Percentiles rank a stretch among this genome's conserved stretches.
These are phyloP conservation scores for Acer negundo DNA, from an alignment of 345 rosid species.

Conservation along the genomic window DNA sequence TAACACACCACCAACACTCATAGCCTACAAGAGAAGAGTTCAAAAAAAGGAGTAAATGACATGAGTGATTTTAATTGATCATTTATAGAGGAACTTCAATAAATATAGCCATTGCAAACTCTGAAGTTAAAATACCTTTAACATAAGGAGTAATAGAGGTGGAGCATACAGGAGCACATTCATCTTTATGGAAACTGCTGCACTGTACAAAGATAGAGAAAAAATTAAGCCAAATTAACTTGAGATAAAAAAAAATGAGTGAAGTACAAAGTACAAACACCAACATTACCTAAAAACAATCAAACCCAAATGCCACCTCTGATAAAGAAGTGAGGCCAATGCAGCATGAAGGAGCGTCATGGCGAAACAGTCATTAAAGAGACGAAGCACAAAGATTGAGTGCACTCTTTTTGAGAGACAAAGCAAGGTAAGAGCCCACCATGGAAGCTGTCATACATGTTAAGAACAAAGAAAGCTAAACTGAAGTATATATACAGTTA, in stretches of 20 bases:
- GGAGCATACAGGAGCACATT: conserved; percentile 94
- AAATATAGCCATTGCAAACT: background rate
- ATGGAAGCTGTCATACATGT: conserved; percentile 67
- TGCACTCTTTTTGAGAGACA: conserved; percentile 90
- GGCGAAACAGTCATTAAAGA: conserved; percentile 92
- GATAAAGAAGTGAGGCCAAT: conserved; percentile 61
- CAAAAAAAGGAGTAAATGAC: conserved; percentile 20
- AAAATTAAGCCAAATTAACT: conserved; percentile 18
- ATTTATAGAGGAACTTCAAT: conserved; percentile 9
- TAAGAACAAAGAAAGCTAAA: background rate
- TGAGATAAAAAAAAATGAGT: conserved; percentile 11
- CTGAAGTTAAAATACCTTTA: conserved; percentile 55
- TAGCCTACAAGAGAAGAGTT: conserved; percentile 52
- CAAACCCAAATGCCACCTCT: conserved; percentile 83
- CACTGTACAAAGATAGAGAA: conserved; percentile 41
- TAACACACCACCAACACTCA: conserved; percentile 68
- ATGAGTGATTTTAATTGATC: conserved; percentile 17
- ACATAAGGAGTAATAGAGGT: conserved; percentile 69
- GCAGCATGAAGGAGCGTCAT: conserved; percentile 85
- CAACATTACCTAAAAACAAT: conserved; percentile 66
- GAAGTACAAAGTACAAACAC: conserved; percentile 16
- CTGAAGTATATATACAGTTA: background rate
- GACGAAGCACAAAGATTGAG: conserved; percentile 91
- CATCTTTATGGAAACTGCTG: conserved; percentile 93
- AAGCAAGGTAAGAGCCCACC: conserved; percentile 87